Percentiles rank a stretch among this genome's conserved stretches.
Conservation (phyloP, 768 basidiomycete species). For the Russula sp. region DNA sequence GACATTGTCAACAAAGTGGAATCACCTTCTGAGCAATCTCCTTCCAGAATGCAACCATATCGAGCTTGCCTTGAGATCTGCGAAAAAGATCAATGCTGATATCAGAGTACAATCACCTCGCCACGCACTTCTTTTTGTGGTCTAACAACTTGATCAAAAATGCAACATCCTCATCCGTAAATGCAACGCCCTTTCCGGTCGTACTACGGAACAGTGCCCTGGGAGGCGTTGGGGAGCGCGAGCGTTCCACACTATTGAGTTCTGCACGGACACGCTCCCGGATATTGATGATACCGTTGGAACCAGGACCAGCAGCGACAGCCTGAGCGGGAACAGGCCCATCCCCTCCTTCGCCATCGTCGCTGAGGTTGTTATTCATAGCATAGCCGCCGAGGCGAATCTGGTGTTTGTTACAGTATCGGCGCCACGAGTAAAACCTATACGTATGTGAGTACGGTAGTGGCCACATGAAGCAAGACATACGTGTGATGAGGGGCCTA, state of each 20-base stretch:
- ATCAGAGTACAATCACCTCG: neutral
- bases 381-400: constrained; percentile 81
- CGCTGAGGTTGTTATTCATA: constrained; percentile 68
- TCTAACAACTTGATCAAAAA: constrained; percentile 74
- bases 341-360: constrained; percentile 39
- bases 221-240: constrained; percentile 75
- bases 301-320: constrained; percentile 32
- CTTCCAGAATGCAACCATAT: constrained; percentile 78
- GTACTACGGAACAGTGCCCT: constrained; percentile 74
- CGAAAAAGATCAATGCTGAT: constrained; percentile 9
- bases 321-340: constrained; percentile 24
- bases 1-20: constrained; percentile 17
- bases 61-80: constrained; percentile 51
- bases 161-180: constrained; percentile 74
- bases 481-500: constrained; percentile 89
- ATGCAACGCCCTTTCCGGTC: constrained; percentile 85
- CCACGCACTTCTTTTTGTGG: constrained; percentile 53
- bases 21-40: constrained; percentile 60
- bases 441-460: constrained; percentile 1
- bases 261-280: constrained; percentile 36
- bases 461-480: constrained; percentile 23
- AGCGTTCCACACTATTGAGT: constrained; percentile 33
- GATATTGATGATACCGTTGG: constrained; percentile 36
- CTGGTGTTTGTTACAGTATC: constrained; percentile 90
- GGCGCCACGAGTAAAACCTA: constrained; percentile 86